These are phyloP conservation scores for Ophiostoma piceae DNA, from an alignment of 2,329 filamentous ascomycete genomes.

Conservation along the genomic window DNA sequence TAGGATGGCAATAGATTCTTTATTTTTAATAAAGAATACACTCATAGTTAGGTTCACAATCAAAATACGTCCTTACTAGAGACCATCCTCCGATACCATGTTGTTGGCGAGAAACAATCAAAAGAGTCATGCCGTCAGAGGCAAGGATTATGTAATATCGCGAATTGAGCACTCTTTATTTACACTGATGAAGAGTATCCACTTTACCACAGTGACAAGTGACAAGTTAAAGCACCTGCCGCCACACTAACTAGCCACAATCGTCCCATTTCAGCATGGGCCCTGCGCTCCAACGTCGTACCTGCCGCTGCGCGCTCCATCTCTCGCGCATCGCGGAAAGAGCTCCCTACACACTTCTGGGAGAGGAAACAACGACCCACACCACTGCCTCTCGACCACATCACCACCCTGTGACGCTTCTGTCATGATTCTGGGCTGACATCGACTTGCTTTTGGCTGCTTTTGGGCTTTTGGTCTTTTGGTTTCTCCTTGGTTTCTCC, in stretches of 20 bases:
- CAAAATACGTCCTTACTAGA: too few relatives aligned
- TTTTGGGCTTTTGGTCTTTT: background rate
- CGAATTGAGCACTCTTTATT: too few relatives aligned
- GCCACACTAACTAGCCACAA: conserved; percentile 2
- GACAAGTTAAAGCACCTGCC: background rate
- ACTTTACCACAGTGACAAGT: background rate
- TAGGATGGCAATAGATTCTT: too few relatives aligned
- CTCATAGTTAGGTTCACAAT: too few relatives aligned
- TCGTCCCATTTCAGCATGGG: background rate
- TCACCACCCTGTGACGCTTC: background rate
- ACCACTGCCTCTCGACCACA: background rate
- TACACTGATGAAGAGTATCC: background rate
- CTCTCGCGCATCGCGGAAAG: conserved; percentile 8
- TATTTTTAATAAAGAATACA: too few relatives aligned
- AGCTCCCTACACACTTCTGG: background rate
- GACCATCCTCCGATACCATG: background rate
- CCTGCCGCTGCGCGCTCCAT: background rate
- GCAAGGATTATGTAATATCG: background rate
- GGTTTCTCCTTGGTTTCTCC: background rate
- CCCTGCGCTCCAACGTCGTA: background rate
- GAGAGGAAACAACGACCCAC: conserved; percentile 8
- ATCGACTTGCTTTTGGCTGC: background rate
- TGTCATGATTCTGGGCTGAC: background rate
- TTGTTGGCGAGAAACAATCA: background rate
- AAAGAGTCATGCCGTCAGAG: background rate